Evolutionary conservation across 768 basidiomycete genomes (phyloP).

Genomic region (Pulveroboletus frians): DNA sequence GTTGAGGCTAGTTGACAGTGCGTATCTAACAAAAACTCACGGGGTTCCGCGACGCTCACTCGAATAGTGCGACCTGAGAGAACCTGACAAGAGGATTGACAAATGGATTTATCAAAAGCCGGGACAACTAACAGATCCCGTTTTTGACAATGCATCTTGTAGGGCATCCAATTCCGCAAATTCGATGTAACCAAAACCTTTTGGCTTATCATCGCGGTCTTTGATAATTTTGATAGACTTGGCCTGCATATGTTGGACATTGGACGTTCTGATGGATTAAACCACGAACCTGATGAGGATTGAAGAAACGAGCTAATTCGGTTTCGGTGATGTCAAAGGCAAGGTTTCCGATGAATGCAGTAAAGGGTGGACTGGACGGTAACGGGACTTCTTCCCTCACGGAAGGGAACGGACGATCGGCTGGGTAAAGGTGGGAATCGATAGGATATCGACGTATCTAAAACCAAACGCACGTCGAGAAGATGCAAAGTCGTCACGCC

Average conservation of each 20-base stretch:
- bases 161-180: slow-evolving; percentile 83
- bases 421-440: slow-evolving; percentile 29
- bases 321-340: slow-evolving; percentile 85
- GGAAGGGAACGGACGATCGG: slow-evolving; percentile 52
- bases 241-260: slow-evolving; percentile 38
- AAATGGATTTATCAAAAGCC: neutral
- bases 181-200: slow-evolving; percentile 98
- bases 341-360: slow-evolving; percentile 94
- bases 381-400: slow-evolving; percentile 90
- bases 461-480: slow-evolving; percentile 49
- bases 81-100: slow-evolving; percentile 34
- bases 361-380: slow-evolving; percentile 92
- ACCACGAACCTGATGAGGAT: slow-evolving; percentile 48
- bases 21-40: slow-evolving; percentile 46
- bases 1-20: slow-evolving; percentile 8
- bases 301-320: slow-evolving; percentile 81
- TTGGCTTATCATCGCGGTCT: slow-evolving; percentile 90
- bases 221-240: slow-evolving; percentile 90
- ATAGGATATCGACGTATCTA: slow-evolving; percentile 3
- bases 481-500: slow-evolving; percentile 61
- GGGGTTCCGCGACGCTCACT: slow-evolving; percentile 93
- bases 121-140: slow-evolving; percentile 53
- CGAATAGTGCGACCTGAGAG: slow-evolving; percentile 79
- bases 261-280: neutral
- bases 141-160: slow-evolving; percentile 74